Percentiles rank a stretch among this genome's conserved stretches.
Conservation (phyloP, 2,329 filamentous ascomycete genomes). For the Clonostachys rhizophaga region DNA sequence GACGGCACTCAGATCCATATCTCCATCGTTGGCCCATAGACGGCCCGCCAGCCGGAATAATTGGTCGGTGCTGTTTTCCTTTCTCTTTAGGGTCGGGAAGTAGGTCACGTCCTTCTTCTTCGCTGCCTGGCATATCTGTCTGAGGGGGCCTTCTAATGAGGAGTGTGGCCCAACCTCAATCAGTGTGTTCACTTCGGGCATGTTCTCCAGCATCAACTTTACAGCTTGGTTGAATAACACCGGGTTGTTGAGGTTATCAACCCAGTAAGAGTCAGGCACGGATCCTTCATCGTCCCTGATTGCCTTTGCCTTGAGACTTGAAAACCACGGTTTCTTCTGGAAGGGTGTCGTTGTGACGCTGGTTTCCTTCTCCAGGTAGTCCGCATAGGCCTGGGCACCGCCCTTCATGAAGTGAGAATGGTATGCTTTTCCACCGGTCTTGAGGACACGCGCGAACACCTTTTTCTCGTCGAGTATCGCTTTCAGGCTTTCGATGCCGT, state of each 20-base stretch:
- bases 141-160: conserved; percentile 1
- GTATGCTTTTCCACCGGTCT: conserved; percentile 30
- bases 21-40: background rate
- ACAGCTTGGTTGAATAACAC: conserved; percentile 19
- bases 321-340: background rate
- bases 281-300: background rate
- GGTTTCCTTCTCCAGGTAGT: no score
- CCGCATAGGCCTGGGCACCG: no score
- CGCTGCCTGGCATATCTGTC: conserved; percentile 23
- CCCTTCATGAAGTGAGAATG: conserved; percentile 30
- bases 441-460: conserved; percentile 18
- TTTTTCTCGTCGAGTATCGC: conserved; percentile 10
- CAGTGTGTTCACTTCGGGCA: conserved; percentile 12
- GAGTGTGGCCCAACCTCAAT: conserved; percentile 8
- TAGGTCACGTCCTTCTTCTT: background rate
- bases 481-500: conserved; percentile 1
- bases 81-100: background rate
- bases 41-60: background rate
- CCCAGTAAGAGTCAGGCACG: conserved; percentile 20
- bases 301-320: background rate
- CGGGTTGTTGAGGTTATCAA: conserved; percentile 21
- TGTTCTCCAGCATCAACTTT: conserved; percentile 2
- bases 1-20: background rate
- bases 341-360: background rate
- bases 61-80: background rate